Conservation (phyloP, 139 green algal species). For the Chlamydomonas schloesseri region DNA sequence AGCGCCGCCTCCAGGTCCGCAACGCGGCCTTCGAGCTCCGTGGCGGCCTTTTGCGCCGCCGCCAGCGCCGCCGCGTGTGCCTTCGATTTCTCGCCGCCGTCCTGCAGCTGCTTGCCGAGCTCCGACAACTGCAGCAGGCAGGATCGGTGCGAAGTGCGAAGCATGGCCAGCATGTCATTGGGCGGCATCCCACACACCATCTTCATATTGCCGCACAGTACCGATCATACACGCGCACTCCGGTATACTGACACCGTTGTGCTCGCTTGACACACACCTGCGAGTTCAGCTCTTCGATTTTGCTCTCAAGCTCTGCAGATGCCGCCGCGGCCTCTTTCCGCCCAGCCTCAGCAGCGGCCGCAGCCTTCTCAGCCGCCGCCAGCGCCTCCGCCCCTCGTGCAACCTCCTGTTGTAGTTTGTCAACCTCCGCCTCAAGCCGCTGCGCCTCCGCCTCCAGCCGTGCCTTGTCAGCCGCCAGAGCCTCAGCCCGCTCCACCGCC, state of each 20-base stretch:
- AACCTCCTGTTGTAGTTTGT: not conserved
- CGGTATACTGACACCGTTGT: too few species aligned
- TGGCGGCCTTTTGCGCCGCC: not conserved
- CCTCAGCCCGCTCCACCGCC: not conserved
- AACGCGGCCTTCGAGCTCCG: not conserved
- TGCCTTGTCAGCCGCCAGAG: not conserved
- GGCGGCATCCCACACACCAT: too few species aligned
- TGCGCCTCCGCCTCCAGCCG: not conserved
- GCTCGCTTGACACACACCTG: too few species aligned
- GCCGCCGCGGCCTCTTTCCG: not conserved
- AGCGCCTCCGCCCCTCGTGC: not conserved
- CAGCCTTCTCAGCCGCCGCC: too few species aligned
- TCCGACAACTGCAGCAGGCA: not conserved
- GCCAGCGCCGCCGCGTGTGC: not conserved
- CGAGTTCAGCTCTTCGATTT: not conserved
- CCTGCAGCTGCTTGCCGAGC: not conserved
- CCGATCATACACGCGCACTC: too few species aligned
- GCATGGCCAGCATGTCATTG: too few species aligned
- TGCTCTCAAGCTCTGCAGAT: not conserved
- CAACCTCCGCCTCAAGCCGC: not conserved
- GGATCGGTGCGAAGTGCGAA: too few species aligned
- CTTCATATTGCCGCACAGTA: too few species aligned
- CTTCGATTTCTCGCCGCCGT: not conserved
- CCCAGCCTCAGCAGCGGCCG: too few species aligned
- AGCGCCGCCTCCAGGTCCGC: conserved; percentile 20